Evolutionary conservation across 306 rosid genomes (phyloP).

Genomic region (Macrotyloma uniflorum): DNA sequence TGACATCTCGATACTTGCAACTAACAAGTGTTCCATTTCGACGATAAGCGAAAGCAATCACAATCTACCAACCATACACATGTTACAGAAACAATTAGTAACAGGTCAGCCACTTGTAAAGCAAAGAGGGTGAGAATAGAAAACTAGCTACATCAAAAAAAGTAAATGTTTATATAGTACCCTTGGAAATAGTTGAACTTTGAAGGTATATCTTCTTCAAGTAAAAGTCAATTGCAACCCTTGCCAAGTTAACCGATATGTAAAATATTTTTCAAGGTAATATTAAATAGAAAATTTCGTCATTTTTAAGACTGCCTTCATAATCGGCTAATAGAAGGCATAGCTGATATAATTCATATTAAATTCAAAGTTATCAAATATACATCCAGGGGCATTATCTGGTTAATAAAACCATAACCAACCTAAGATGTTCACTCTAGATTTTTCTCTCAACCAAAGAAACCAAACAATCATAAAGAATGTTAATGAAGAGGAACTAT

Average conservation of each 20-base stretch:
- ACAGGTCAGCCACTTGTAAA: conserved; percentile 9
- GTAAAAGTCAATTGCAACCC: conserved; percentile 12
- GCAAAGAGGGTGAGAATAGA: conserved; percentile 1
- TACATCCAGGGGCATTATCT: conserved; percentile 9
- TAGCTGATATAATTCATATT: neutral
- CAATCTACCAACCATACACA: conserved; percentile 52
- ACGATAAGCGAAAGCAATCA: conserved; percentile 79
- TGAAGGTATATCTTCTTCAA: neutral
- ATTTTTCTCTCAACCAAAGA: neutral
- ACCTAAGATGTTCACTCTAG: neutral
- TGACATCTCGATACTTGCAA: conserved; percentile 91
- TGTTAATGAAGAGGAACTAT: conserved; percentile 5
- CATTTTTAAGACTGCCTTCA: neutral
- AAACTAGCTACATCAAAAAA: conserved; percentile 13
- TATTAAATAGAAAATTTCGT: neutral
- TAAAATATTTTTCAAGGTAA: conserved; percentile 10
- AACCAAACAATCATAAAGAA: conserved; percentile 17
- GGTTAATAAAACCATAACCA: conserved; percentile 8
- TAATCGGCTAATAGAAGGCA: conserved; percentile 14
- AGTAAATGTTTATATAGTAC: conserved; percentile 1
- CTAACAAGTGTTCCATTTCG: conserved; percentile 63
- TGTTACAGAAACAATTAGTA: conserved; percentile 42
- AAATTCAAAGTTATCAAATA: conserved; percentile 16
- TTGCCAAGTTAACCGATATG: neutral
- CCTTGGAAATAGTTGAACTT: conserved; percentile 8